Evolutionary conservation across 352 stramenopile species (phyloP).

Genomic region (Phytopythium vexans): DNA sequence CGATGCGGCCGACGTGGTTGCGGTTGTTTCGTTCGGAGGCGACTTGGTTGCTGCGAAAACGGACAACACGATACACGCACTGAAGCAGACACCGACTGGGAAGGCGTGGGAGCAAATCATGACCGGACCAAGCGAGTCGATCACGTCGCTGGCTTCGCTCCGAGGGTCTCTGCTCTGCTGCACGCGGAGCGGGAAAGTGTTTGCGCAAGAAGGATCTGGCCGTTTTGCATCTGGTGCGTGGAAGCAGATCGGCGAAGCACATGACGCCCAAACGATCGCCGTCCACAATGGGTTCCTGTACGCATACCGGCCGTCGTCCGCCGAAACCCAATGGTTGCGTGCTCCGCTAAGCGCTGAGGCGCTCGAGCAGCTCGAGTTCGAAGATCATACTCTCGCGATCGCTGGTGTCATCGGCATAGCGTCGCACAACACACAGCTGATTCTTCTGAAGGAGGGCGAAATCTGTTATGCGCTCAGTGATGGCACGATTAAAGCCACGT

Average conservation of each 20-base stretch:
- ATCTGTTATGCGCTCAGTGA: slow-evolving; percentile 40
- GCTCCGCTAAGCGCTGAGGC: slow-evolving; percentile 41
- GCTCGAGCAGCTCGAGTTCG: slow-evolving; percentile 53
- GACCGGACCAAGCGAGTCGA: slow-evolving; percentile 28
- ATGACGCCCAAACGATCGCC: slow-evolving; percentile 41
- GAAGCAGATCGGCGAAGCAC: slow-evolving; percentile 46
- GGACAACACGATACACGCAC: slow-evolving; percentile 49
- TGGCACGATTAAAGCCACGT: slow-evolving; percentile 29
- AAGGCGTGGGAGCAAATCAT: slow-evolving; percentile 54
- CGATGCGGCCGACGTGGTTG: slow-evolving; percentile 37
- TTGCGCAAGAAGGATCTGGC: slow-evolving; percentile 64
- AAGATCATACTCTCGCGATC: slow-evolving; percentile 22
- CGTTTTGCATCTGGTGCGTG: slow-evolving; percentile 60
- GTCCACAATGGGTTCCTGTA: slow-evolving; percentile 80
- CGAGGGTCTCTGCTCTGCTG: slow-evolving; percentile 62
- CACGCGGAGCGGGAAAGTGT: slow-evolving; percentile 52
- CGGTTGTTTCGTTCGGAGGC: slow-evolving; percentile 75
- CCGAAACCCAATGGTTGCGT: slow-evolving; percentile 37
- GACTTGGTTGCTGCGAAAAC: slow-evolving; percentile 59
- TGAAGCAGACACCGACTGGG: slow-evolving; percentile 34
- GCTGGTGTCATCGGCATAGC: slow-evolving; percentile 44
- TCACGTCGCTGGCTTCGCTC: slow-evolving; percentile 66
- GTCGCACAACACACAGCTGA: slow-evolving; percentile 75
- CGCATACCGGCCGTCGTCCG: slow-evolving; percentile 21
- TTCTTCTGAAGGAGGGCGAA: slow-evolving; percentile 43